phyloP scores from a whole-genome alignment of 768 basidiomycete genomes.

The Galerina marginata region DNA sequence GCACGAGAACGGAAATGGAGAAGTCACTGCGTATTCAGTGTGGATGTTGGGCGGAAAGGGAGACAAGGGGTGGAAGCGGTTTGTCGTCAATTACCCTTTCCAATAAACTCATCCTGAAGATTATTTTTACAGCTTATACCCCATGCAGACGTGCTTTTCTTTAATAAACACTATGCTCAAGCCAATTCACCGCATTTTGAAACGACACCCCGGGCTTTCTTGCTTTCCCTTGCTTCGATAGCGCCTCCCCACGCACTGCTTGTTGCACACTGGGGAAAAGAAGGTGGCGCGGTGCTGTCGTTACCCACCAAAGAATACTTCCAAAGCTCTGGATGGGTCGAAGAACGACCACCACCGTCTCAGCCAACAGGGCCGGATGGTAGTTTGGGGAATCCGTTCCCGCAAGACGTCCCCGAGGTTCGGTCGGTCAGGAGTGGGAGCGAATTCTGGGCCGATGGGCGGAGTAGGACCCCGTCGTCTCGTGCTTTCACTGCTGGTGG shows the following conservation, averaged over 20 bases:
- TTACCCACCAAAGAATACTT: slow-evolving; percentile 87
- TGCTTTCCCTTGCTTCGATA: slow-evolving; percentile 71
- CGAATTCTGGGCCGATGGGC: slow-evolving; percentile 74
- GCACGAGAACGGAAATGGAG: slow-evolving; percentile 87
- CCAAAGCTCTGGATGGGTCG: slow-evolving; percentile 84
- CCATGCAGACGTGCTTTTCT: slow-evolving; percentile 82
- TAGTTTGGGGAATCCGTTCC: slow-evolving; percentile 20
- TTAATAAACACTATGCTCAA: slow-evolving; percentile 74
- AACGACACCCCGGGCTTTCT: slow-evolving; percentile 73
- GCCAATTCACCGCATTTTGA: slow-evolving; percentile 63
- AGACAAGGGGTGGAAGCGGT: slow-evolving; percentile 84
- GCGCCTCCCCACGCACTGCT: slow-evolving; percentile 79
- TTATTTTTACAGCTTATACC: slow-evolving; percentile 68
- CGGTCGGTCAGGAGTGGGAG: slow-evolving; percentile 69
- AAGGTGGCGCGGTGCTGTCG: slow-evolving; percentile 81
- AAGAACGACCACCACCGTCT: slow-evolving; percentile 43
- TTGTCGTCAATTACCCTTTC: slow-evolving; percentile 33
- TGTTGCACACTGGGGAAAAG: slow-evolving; percentile 81
- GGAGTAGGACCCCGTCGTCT: slow-evolving; percentile 59
- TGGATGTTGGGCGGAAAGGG: slow-evolving; percentile 76
- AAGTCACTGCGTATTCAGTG: slow-evolving; percentile 78
- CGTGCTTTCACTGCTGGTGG: slow-evolving; percentile 55
- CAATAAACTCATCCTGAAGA: background rate
- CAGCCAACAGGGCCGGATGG: slow-evolving; percentile 10
- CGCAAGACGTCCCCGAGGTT: slow-evolving; percentile 36